A percentile compares a stretch with the other conserved stretches of the same genome.
These are phyloP conservation scores for Rhodamnia rubescens DNA, from an alignment of 345 rosid genomes.

Conservation along the genomic window DNA sequence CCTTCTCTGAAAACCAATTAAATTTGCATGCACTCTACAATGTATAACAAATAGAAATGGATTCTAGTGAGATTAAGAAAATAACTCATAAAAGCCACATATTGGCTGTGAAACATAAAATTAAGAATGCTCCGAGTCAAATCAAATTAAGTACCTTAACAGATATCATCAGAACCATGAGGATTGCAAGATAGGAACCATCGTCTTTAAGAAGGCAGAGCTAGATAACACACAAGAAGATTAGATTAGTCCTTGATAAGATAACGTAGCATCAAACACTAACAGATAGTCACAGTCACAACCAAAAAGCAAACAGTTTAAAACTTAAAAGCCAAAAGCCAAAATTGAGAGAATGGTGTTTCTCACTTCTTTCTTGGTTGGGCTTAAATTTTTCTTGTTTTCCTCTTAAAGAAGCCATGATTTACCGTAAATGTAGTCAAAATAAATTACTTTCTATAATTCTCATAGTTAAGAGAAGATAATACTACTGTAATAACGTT, in stretches of 20 bases:
- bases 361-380: background rate
- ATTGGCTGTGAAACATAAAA: background rate
- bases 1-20: constrained; percentile 70
- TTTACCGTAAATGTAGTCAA: background rate
- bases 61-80: background rate
- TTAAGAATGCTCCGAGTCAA: background rate
- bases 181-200: constrained; percentile 31
- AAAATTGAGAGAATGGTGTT: background rate
- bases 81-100: background rate
- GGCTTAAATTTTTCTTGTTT: background rate
- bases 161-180: constrained; percentile 85
- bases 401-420: background rate
- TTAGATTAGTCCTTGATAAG: background rate
- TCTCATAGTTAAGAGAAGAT: background rate
- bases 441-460: background rate
- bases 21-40: constrained; percentile 68
- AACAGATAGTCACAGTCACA: background rate
- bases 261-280: background rate
- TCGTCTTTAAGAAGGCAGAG: constrained; percentile 49
- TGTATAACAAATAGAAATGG: background rate
- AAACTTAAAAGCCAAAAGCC: background rate
- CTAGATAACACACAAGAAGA: constrained; percentile 22
- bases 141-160: constrained; percentile 47
- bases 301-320: background rate
- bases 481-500: background rate